Base-by-base conservation (phyloP, 2,329 filamentous ascomycete genomes). In the Ascochyta viciae-villosae region DNA sequence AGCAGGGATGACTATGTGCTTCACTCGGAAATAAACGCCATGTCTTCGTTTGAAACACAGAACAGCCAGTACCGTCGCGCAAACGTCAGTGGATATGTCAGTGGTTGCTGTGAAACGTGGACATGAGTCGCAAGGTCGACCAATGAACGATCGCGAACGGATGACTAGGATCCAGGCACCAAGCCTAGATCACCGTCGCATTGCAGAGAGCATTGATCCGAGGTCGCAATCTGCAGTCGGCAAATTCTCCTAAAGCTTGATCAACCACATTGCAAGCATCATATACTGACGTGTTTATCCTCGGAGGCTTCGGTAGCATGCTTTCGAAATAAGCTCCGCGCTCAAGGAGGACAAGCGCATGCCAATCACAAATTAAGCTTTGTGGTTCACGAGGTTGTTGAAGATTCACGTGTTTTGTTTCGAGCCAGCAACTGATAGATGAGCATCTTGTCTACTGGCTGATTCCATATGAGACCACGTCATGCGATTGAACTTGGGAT, bases 1-100 rank as follows among this genome's bases (percentile, higher is more conserved):
- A 50, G 41, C 50, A 53, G 44, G 49, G 54, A 29, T 50, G 33
- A 38, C 49, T 39, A 50, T 57, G 49, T 40, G 31, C 15, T 40
- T 19, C 27, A 35, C 8, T 34, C 23, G 26, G 38, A 48, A 33
- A 46, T 40, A 50, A 35, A 29, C 41, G 42, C 34, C 35, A 26
- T 43, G 22, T 29, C 26, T 41, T 43, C 27, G n/a, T 40, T 15
- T 50, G 53, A 54, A 59, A 59, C 51, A 38, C 31, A 50, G 10
- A 24, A 50, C 53, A 33, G 44, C 48, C 49, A 49, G 22, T 22
- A 42, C 5, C 5, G 35, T 41, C 31, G 46, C 38, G 46, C 41
- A 50, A 45, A 44, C 26, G 29, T 23, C 23, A 15, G 19, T 12
- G 24, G 12, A 33, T 19, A 44, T 26, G 45, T 50, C 26, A 23